Base-by-base conservation (phyloP, 1,284 basidiomycete species). In the Sanghuangporus weigelae region DNA sequence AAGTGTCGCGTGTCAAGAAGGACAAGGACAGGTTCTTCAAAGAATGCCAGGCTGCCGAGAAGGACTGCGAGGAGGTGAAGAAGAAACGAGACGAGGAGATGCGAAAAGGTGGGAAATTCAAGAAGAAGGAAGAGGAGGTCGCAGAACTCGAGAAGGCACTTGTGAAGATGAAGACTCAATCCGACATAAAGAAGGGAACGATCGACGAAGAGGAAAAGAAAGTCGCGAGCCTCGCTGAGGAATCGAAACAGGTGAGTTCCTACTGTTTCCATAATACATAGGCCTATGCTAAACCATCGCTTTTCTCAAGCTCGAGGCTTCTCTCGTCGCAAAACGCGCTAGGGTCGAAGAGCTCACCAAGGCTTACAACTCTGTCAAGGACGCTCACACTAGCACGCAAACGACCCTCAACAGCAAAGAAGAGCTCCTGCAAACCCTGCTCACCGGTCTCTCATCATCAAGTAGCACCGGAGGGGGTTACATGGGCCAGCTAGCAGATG, bases 401-500 rank as follows among this genome's bases (percentile, higher is more conserved):
- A 78, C 81, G 3, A 84, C 87, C 31, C 81, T 97, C 4, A 76
- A 82, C 26, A 90, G 86, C 44, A 85, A 90, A 16, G 96, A 99
- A 74, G 94, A 96, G 71, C 88, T 99, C n/a, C 82, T 99, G 0
- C 96, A 98, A 74, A 95, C 93, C 0, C 84, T 99, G 10, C 82
- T 96, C 49, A 99, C 96, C 0, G 97, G 97, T 55, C 85, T 99
- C 19, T 90, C 92, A 0, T 81, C 84, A 1, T 86, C 86, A 7
- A 84, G 81, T 44, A 81, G 81, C 46, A 83, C 86, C 3, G 90
- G 94, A 8, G 95, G 96, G 10, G 96, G 96, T 0, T 99, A 98
- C 75, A 90, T 98, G 85, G 97, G 96, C 35, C 95, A 98, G 73
- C 84, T 99, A 31, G 93, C 95, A 1, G 89, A 93, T n/a, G 93